These are phyloP conservation scores for Claviceps monticola DNA, from an alignment of 2,329 filamentous ascomycete genomes.

Conservation along the genomic window DNA sequence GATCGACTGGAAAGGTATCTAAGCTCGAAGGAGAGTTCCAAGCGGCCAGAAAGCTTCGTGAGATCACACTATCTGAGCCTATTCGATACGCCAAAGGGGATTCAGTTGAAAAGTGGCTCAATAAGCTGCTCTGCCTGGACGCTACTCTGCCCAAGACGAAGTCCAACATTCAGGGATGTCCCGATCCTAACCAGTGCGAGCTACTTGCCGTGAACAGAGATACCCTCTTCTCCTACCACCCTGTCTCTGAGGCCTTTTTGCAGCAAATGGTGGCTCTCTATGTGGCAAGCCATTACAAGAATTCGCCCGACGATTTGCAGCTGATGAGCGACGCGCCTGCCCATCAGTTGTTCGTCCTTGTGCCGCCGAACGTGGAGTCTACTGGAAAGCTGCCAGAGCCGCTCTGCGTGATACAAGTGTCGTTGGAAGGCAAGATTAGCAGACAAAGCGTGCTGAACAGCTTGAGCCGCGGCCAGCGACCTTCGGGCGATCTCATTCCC, in stretches of 20 bases:
- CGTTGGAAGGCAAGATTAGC: conserved; percentile 90
- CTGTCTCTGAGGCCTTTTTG: conserved; percentile 89
- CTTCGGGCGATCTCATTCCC: conserved; percentile 85
- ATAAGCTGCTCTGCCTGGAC: conserved; percentile 84
- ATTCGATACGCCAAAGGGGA: conserved; percentile 91
- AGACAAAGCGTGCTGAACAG: conserved; percentile 82
- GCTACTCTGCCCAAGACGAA: conserved; percentile 74
- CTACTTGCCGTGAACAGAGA: conserved; percentile 91
- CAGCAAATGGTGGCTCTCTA: conserved; percentile 98
- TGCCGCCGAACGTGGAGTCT: conserved; percentile 68
- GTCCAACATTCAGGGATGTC: conserved; percentile 61
- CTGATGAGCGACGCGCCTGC: conserved; percentile 96
- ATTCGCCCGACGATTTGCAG: conserved; percentile 94
- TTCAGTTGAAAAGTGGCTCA: conserved; percentile 89
- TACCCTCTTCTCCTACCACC: conserved; percentile 95
- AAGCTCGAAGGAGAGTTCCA: conserved; percentile 49
- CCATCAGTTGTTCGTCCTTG: conserved; percentile 89
- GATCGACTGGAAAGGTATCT: conserved; percentile 59
- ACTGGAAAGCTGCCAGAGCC: conserved; percentile 76
- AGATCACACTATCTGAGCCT: conserved; percentile 85
- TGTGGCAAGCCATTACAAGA: conserved; percentile 95
- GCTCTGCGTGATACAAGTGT: conserved; percentile 86
- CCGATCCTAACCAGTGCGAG: conserved; percentile 83
- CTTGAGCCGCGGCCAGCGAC: conserved; percentile 75
- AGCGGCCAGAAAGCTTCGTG: conserved; percentile 67